Evolutionary conservation across 2,329 filamentous ascomycete species (phyloP).

Genomic region (Chaetomiaceae sp.): DNA sequence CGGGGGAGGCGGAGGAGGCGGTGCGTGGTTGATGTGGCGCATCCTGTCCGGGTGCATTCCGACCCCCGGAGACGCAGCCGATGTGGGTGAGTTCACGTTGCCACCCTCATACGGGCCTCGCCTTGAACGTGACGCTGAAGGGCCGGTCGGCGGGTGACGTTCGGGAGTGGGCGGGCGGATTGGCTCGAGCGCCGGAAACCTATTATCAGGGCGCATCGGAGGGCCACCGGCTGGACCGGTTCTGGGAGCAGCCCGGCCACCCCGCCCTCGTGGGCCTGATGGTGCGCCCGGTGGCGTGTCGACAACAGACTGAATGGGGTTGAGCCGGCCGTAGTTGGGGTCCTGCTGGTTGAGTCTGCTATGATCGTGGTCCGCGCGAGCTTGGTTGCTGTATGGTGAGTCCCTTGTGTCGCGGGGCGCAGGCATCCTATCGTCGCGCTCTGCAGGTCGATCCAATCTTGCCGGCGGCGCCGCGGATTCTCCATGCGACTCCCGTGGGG

Average conservation of each 20-base stretch:
- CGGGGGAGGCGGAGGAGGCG: slow-evolving; percentile 16
- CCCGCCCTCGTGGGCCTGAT: slow-evolving; percentile 40
- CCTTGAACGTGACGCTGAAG: slow-evolving; percentile 43
- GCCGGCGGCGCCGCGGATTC: slow-evolving; percentile 24
- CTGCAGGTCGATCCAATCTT: slow-evolving; percentile 30
- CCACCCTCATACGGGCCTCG: slow-evolving; percentile 37
- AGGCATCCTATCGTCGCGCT: slow-evolving; percentile 32
- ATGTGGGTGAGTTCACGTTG: slow-evolving; percentile 20
- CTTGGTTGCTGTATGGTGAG: slow-evolving; percentile 23
- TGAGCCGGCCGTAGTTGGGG: slow-evolving; percentile 57
- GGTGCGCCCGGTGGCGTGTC: slow-evolving; percentile 52
- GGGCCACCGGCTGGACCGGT: slow-evolving; percentile 31
- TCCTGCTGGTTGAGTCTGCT: slow-evolving; percentile 48
- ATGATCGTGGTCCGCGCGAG: slow-evolving; percentile 44
- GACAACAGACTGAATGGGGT: slow-evolving; percentile 40
- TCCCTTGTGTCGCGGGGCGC: slow-evolving; percentile 13
- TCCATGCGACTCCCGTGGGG: slow-evolving; percentile 28
- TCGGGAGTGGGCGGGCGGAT: slow-evolving; percentile 42
- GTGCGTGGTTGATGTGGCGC: slow-evolving; percentile 31
- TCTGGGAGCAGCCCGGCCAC: slow-evolving; percentile 31
- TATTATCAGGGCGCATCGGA: slow-evolving; percentile 37
- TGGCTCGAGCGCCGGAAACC: slow-evolving; percentile 37
- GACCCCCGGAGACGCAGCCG: slow-evolving; percentile 15
- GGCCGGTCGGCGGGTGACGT: slow-evolving; percentile 47
- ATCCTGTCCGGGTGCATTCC: slow-evolving; percentile 39